phyloP scores from a whole-genome alignment of 805 yeast genomes.

The Starmerella bombicola region DNA sequence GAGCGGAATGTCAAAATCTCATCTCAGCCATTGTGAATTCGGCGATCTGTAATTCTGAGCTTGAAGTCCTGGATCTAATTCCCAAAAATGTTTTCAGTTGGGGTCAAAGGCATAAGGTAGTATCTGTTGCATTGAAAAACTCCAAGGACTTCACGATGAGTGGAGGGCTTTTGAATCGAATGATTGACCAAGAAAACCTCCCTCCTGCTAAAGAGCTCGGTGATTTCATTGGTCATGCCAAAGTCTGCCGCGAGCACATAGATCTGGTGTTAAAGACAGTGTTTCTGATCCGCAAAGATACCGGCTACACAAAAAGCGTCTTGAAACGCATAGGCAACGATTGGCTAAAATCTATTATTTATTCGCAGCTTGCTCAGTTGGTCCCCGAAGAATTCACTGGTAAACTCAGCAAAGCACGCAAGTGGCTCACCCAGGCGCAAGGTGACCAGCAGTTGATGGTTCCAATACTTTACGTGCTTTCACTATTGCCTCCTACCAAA shows the following conservation, averaged over 20 bases:
- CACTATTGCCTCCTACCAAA: slow-evolving; percentile 3
- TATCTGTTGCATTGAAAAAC: slow-evolving; percentile 3
- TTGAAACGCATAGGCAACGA: not conserved
- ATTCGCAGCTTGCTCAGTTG: not conserved
- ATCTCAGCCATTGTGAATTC: slow-evolving; percentile 7
- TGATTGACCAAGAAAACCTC: slow-evolving; percentile 11
- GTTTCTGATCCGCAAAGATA: not conserved
- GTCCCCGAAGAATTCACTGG: not conserved
- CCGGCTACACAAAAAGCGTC: not conserved
- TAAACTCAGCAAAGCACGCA: not conserved
- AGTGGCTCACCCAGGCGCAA: not conserved
- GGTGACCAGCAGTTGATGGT: not conserved
- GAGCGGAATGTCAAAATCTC: slow-evolving; percentile 5
- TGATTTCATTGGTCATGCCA: not conserved
- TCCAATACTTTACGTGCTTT: slow-evolving; percentile 5
- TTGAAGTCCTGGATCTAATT: slow-evolving; percentile 1
- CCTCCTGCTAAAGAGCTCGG: slow-evolving; percentile 4
- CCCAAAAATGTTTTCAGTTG: slow-evolving; percentile 14
- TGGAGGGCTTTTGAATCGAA: slow-evolving; percentile 5
- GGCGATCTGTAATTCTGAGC: slow-evolving; percentile 3
- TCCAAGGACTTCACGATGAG: not conserved
- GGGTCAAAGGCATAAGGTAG: slow-evolving; percentile 14
- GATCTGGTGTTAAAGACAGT: not conserved
- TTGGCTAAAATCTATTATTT: slow-evolving; percentile 7
- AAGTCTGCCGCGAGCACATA: not conserved